Evolutionary conservation across 78 protist species (phyloP), one percentile per base, ranked within the genome.

Genomic region (Goniomonas avonlea): DNA sequence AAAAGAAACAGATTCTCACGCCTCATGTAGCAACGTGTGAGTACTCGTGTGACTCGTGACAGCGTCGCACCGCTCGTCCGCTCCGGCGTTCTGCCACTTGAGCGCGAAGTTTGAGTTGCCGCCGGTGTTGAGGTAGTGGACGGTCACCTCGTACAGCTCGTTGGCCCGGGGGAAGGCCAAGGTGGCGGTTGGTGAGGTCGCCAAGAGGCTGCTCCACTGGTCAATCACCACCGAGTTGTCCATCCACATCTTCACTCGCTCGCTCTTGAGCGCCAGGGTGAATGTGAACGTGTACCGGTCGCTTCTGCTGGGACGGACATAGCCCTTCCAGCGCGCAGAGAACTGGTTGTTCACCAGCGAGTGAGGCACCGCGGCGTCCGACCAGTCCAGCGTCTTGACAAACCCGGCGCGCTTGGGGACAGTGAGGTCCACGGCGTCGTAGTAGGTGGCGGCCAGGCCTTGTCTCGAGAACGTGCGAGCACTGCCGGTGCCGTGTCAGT

Each of bases 401-500:
- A 25, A 7, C 75, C 48, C 38, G 18, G 75, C 23, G 25, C 40
- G 25, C 0, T 27, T 35, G 7, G 75, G 75, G 38, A 41, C 40
- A 13, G 34, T 41, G 40, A 68, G 56, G 34, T 68, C 75, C 75
- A 41, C 23, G 8, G 38, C 75, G 56, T 68, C 75, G 8, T 68
- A 68, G 56, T 41, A 68, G 38, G 75, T 68, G 9, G 75, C 75
- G 11, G 38, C 75, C 48, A 68, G 29, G 56, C 75, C 75, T n/a
- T n/a, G n/a, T n/a, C n/a, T n/a, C n/a, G n/a, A n/a, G n/a, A n/a
- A n/a, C n/a, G n/a, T n/a, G n/a, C n/a, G n/a, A n/a, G n/a, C n/a
- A n/a, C n/a, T n/a, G n/a, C n/a, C n/a, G n/a, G n/a, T n/a, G n/a
- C n/a, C n/a, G n/a, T n/a, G n/a, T n/a, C n/a, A n/a, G n/a, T n/a